Base-by-base conservation (phyloP, 78 protist genomes). In the Dictyostelium citrinum region DNA sequence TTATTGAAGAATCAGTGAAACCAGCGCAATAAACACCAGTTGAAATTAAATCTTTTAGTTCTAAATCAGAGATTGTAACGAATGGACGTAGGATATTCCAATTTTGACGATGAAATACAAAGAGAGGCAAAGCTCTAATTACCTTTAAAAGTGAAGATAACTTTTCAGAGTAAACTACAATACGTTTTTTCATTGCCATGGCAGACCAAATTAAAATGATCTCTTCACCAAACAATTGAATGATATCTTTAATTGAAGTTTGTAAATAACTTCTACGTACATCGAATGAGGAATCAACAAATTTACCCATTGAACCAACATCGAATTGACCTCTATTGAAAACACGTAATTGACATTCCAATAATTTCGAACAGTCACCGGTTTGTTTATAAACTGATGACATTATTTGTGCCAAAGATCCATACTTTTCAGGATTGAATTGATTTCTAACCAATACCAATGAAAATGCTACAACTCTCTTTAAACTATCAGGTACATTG, bases 401-500 rank as follows among this genome's bases (percentile, higher is more conserved):
- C 90, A 95, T 74, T 5, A 86, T 90, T 49, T 72, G 84, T 64
- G 96, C 90, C 20, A 95, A 46, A 49, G 90, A 37, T 75, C 43
- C 70, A 75, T 90, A 95, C 55, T 90, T 91, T 46, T 95, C 96
- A 46, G 96, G 96, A 67, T 95, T 95, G 17, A 90, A 95, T 49
- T 82, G 37, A 88, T 88, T 88, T 78, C 93, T 76, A 68, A 78
- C 41, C 10, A 88, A 31, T 77, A 83, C 81, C 20, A 88, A 45
- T 43, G 85, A 67, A 35, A 68, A 88, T 76, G 81, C 84, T 27
- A 67, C 80, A 14, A 88, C 93, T 46, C 77, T 78, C 49, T 84
- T 91, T 16, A 91, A 37, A 24, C 81, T 37, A 17, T 78, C 85
- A 17, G 91, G 82, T 51, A 61, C n/a, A 10, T 29, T 49, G 1